Conservation (phyloP, 2,329 filamentous ascomycete species). For the Furcasterigmium furcatum region DNA sequence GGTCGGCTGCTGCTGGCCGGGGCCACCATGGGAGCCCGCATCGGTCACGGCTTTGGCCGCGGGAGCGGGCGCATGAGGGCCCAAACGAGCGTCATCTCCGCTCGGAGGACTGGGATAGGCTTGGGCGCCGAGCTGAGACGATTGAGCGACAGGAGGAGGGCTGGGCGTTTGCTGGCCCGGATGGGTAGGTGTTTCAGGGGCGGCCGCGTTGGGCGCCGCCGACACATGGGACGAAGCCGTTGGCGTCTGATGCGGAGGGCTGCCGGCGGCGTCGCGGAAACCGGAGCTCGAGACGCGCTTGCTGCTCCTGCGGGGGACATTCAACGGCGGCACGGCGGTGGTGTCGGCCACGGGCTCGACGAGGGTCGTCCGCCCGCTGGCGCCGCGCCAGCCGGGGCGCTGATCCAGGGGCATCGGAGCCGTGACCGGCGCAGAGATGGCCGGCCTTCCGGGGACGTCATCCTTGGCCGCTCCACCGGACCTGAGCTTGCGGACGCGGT, state of each 20-base stretch:
- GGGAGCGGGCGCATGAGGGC: background rate
- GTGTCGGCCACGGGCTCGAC: constrained; percentile 64
- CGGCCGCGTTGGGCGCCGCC: constrained; percentile 7
- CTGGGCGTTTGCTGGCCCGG: background rate
- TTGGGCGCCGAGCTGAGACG: background rate
- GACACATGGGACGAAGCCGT: constrained; percentile 7
- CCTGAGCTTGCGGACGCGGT: constrained; percentile 41
- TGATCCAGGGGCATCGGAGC: constrained; percentile 25
- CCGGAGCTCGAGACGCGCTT: constrained; percentile 30
- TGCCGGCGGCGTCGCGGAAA: constrained; percentile 9
- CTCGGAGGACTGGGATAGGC: background rate
- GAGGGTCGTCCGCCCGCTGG: constrained; percentile 64
- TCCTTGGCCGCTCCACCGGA: constrained; percentile 11
- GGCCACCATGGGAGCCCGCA: background rate
- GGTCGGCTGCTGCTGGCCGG: background rate
- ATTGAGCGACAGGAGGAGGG: background rate
- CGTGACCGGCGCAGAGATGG: constrained; percentile 11
- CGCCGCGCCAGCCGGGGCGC: constrained; percentile 67
- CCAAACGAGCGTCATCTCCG: background rate
- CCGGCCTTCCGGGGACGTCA: constrained; percentile 12
- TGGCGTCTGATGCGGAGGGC: constrained; percentile 5
- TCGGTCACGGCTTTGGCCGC: background rate
- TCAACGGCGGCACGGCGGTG: constrained; percentile 47
- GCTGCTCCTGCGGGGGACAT: constrained; percentile 48
- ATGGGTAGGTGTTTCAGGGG: background rate